Percentiles rank a stretch among this genome's conserved stretches.
These are phyloP conservation scores for Nadsonia starkeyi-henricii DNA, from an alignment of 1,139 yeast genomes.

Conservation along the genomic window DNA sequence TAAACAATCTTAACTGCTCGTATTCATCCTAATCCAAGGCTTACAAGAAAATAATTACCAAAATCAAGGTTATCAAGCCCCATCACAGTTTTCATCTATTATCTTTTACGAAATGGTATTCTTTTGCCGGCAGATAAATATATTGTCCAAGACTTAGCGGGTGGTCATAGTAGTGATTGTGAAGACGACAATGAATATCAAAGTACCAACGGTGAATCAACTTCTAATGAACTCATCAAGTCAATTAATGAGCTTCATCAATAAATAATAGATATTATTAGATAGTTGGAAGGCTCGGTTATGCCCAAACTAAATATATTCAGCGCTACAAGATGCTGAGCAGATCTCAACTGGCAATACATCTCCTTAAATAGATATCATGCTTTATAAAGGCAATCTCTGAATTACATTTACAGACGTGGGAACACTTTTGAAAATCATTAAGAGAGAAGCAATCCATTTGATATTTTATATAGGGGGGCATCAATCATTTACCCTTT, in stretches of 20 bases:
- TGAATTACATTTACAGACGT: too few species aligned
- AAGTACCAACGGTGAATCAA: constrained; percentile 27
- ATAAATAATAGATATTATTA: constrained; percentile 31
- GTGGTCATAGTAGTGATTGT: constrained; percentile 26
- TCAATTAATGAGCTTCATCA: constrained; percentile 48
- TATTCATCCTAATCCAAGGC: constrained; percentile 60
- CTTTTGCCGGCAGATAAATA: constrained; percentile 35
- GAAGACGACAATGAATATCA: constrained; percentile 66
- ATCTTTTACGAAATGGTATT: constrained; percentile 66
- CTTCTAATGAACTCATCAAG: constrained; percentile 21
- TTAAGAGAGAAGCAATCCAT: too few species aligned
- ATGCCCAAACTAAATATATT: constrained; percentile 92
- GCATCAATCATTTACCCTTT: too few species aligned
- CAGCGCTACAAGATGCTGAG: constrained; percentile 85
- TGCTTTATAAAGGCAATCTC: too few species aligned
- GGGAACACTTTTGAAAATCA: too few species aligned
- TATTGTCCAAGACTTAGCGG: constrained; percentile 13
- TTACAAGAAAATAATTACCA: constrained; percentile 38
- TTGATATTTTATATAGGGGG: too few species aligned
- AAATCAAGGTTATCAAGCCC: constrained; percentile 45
- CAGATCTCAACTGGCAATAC: constrained; percentile 81
- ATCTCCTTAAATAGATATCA: too few species aligned
- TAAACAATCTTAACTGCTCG: constrained; percentile 49
- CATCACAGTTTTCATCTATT: constrained; percentile 59
- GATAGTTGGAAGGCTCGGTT: constrained; percentile 41